Evolutionary conservation across 2,329 filamentous ascomycete genomes (phyloP).

Genomic region (Pseudopyricularia cyperi): DNA sequence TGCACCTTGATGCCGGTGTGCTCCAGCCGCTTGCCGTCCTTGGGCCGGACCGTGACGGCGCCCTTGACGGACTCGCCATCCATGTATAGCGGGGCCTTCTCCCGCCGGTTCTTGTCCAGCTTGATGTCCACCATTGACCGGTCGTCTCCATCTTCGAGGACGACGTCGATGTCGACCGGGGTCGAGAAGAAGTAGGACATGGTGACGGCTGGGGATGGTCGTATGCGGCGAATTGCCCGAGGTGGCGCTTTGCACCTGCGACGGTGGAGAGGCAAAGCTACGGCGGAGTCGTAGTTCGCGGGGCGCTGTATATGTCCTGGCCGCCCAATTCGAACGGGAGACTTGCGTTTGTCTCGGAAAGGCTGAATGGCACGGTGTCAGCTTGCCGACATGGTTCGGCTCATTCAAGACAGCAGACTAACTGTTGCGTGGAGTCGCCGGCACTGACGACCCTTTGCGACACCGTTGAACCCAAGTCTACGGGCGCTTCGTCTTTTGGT

Average conservation of each 20-base stretch:
- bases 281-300: neutral
- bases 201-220: neutral
- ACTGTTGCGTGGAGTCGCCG: too few relatives aligned
- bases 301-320: neutral
- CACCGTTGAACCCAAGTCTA: too few relatives aligned
- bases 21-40: slow-evolving; percentile 95
- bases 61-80: slow-evolving; percentile 98
- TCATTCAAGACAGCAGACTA: too few relatives aligned
- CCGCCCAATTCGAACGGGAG: neutral
- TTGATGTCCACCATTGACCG: slow-evolving; percentile 94
- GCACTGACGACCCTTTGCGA: too few relatives aligned
- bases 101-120: slow-evolving; percentile 93
- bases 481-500: too few relatives aligned
- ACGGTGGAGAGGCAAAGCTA: neutral
- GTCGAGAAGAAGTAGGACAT: slow-evolving; percentile 99
- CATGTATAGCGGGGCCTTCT: slow-evolving; percentile 94
- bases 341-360: neutral
- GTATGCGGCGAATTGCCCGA: neutral
- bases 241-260: neutral
- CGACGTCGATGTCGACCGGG: slow-evolving; percentile 96
- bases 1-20: slow-evolving; percentile 99
- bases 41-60: slow-evolving; percentile 84
- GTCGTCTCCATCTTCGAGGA: slow-evolving; percentile 89
- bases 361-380: neutral
- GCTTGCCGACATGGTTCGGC: too few relatives aligned